phyloP scores from a whole-genome alignment of 176 grass and related monocot genomes.

The Tillandsia fasciculata region DNA sequence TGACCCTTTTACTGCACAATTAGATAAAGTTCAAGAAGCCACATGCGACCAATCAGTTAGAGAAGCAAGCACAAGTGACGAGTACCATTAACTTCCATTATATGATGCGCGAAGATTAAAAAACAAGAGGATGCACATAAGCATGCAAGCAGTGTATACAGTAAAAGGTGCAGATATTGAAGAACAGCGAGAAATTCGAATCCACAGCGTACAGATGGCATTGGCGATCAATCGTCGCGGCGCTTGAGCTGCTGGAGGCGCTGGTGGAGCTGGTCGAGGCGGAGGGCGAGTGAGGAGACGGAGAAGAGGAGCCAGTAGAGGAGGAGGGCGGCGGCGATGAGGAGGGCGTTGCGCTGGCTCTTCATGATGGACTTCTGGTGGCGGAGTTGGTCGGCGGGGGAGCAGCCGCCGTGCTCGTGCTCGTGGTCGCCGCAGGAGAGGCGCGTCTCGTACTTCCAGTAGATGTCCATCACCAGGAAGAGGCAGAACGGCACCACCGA shows the following conservation, averaged over 20 bases:
- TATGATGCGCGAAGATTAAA: no score
- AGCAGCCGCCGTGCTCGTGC: slow-evolving; percentile 58
- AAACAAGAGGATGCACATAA: no score
- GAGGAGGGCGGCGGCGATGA: slow-evolving; percentile 75
- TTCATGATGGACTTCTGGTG: slow-evolving; percentile 98
- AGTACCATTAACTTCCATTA: no score
- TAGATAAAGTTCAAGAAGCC: no score
- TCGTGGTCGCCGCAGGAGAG: slow-evolving; percentile 36
- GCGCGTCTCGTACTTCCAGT: slow-evolving; percentile 96
- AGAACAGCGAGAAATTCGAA: no score
- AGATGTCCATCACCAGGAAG: slow-evolving; percentile 86
- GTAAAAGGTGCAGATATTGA: no score
- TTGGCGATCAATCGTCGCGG: slow-evolving; percentile 17
- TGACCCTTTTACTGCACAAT: no score
- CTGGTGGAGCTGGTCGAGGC: slow-evolving; percentile 59
- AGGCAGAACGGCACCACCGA: slow-evolving; percentile 89
- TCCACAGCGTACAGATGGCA: no score
- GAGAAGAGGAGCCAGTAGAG: slow-evolving; percentile 95
- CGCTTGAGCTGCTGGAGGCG: slow-evolving; percentile 76
- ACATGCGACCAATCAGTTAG: no score
- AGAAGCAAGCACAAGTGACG: no score
- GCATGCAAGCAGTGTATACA: no score
- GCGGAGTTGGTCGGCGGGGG: slow-evolving; percentile 78
- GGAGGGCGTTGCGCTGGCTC: slow-evolving; percentile 86
- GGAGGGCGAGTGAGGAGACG: slow-evolving; percentile 62